phyloP scores from a whole-genome alignment of 2,329 filamentous ascomycete species.

The Arthrobotrys entomopaga region DNA sequence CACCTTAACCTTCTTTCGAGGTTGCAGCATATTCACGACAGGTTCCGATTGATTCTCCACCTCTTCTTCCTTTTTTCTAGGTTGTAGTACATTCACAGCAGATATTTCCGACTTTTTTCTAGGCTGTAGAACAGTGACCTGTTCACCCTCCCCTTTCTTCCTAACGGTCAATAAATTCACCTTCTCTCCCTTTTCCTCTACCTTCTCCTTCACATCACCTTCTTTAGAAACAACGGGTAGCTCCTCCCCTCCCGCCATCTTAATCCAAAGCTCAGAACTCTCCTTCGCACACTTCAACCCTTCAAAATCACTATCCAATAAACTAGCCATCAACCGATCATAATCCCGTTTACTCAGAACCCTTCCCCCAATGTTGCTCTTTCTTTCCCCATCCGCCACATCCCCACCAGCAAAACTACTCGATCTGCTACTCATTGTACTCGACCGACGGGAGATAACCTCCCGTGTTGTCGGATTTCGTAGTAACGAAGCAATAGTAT shows the following conservation, averaged over 20 bases:
- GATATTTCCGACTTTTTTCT: constrained; percentile 33
- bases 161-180: constrained; percentile 31
- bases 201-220: neutral
- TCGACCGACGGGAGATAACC: constrained; percentile 18
- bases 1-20: constrained; percentile 30
- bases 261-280: constrained; percentile 63
- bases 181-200: neutral
- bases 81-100: constrained; percentile 20
- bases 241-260: constrained; percentile 60
- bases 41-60: neutral
- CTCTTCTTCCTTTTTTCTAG: constrained; percentile 9
- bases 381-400: constrained; percentile 60
- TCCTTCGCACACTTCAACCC: constrained; percentile 61
- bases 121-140: constrained; percentile 8
- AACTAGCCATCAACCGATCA: constrained; percentile 61
- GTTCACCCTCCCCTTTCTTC: constrained; percentile 13
- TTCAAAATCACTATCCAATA: constrained; percentile 64
- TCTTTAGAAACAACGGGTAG: constrained; percentile 3
- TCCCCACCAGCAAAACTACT: constrained; percentile 59
- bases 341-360: constrained; percentile 63
- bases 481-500: constrained; percentile 46
- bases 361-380: constrained; percentile 56
- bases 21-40: constrained; percentile 33
- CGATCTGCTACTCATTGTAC: constrained; percentile 23
- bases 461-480: constrained; percentile 32